Base-by-base conservation (phyloP, 768 basidiomycete species). In the Leccinum ochraceum region DNA sequence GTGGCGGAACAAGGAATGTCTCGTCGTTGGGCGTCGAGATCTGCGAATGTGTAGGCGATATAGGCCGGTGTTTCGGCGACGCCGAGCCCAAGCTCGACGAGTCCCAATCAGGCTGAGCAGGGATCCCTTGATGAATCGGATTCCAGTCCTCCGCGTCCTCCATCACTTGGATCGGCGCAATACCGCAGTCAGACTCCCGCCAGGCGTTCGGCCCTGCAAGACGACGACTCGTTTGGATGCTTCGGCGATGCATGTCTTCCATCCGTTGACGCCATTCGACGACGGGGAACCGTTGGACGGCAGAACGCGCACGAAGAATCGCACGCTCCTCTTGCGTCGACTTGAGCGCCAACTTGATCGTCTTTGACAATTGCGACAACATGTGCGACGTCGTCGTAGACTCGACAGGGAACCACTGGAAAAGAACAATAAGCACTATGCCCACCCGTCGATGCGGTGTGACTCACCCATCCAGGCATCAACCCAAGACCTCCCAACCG, bases 191-290 rank as follows among this genome's bases (percentile, higher is more conserved):
- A 14, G 87, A 83, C 57, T 83, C 82, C 39, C 88, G 82, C 91
- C 90, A 95, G 0, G 94, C 92, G 60, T 91, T 83, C 2, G 78
- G 60, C 7, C 86, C 89, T 26, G 94, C 92, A 2, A 85, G 22
- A 30, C 76, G 73, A 55, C 95, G 88, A 69, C 90, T 94, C 4
- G 78, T 77, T 24, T 72, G 74, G 71, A 97, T 94, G 69, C 88
- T 90, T 61, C 95, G 88, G 61, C 83, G 85, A 72, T 97, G 95
- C 81, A 96, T 92, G 73, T 96, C 95, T 77, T 97, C 95, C 81
- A 88, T 91, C 53, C 92, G 86, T 72, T 96, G 94, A 69, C 95
- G 90, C 95, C 95, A 97, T 77, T 97, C 94, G 28, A 97, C 91
- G 59, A 97, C 95, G 5, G 95, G 95, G 90, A 97, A 97, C 69